A percentile compares a stretch with the other conserved stretches of the same genome.
Conservation (phyloP, 1,139 yeast genomes). For the Saccharomyces hybrid region DNA sequence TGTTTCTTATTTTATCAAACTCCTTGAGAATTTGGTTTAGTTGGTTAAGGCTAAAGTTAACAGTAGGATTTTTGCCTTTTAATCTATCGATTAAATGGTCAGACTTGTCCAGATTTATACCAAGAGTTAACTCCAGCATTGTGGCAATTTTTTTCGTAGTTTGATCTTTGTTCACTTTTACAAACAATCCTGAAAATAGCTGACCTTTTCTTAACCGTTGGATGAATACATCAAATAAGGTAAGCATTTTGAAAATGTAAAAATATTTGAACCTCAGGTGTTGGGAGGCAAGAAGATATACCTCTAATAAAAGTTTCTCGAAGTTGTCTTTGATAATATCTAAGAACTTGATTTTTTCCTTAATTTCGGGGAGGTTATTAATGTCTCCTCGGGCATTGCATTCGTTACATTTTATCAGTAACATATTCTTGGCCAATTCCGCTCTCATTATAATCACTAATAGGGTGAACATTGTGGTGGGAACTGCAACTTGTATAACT, state of each 20-base stretch:
- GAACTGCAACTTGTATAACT: slow-evolving; percentile 20
- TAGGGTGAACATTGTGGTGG: slow-evolving; percentile 20
- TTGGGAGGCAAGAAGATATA: slow-evolving; percentile 20
- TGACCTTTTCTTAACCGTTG: slow-evolving; percentile 23
- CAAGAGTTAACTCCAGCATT: slow-evolving; percentile 9
- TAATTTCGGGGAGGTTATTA: slow-evolving; percentile 2
- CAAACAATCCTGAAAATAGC: slow-evolving; percentile 7
- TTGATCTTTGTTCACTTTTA: slow-evolving; percentile 7
- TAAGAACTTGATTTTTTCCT: slow-evolving; percentile 17
- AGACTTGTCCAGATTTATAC: slow-evolving; percentile 9
- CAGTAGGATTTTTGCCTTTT: slow-evolving; percentile 4
- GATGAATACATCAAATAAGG: slow-evolving; percentile 28
- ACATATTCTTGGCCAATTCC: slow-evolving; percentile 15
- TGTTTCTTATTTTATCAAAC: not conserved
- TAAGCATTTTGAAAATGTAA: slow-evolving; percentile 28
- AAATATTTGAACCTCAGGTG: slow-evolving; percentile 27
- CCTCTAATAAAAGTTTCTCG: slow-evolving; percentile 17
- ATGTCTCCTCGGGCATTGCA: slow-evolving; percentile 3
- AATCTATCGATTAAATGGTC: slow-evolving; percentile 5
- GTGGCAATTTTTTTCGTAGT: slow-evolving; percentile 6
- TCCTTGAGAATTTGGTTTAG: not conserved
- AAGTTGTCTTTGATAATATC: slow-evolving; percentile 17
- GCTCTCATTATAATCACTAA: slow-evolving; percentile 21
- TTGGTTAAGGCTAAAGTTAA: not conserved
- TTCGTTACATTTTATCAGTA: slow-evolving; percentile 7